These are phyloP conservation scores for Solanum stenotomum DNA, from an alignment of 257 asterid genomes.

Conservation along the genomic window DNA sequence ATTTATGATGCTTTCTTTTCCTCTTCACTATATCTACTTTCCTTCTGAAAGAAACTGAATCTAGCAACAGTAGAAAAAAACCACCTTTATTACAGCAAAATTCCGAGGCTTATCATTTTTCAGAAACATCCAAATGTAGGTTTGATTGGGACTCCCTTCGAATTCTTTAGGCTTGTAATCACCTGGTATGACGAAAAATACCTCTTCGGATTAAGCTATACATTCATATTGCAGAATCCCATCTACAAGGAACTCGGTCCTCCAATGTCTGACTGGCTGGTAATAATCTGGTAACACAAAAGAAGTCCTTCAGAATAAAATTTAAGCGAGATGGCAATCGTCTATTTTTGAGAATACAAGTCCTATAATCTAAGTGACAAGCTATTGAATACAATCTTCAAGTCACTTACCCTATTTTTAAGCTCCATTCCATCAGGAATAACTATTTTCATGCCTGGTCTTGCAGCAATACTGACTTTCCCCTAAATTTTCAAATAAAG, in stretches of 20 bases:
- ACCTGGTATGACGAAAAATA: background rate
- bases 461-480: constrained; percentile 47
- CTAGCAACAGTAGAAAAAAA: background rate
- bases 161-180: background rate
- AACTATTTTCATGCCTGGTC: constrained; percentile 39
- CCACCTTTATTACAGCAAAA: background rate
- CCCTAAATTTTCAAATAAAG: constrained; percentile 35
- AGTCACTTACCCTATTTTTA: constrained; percentile 48
- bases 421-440: constrained; percentile 63
- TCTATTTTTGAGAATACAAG: background rate
- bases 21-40: background rate
- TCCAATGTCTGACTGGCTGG: constrained; percentile 1
- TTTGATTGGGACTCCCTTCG: background rate
- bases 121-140: background rate
- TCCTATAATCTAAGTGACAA: background rate
- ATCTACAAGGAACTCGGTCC: background rate
- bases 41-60: background rate
- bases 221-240: background rate
- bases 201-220: background rate
- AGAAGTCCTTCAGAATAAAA: background rate
- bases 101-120: background rate
- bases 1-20: background rate
- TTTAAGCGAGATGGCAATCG: background rate
- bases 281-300: background rate
- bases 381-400: background rate